Conservation (phyloP, 208 protist genomes). For the Kentomonas sorsogonicus region DNA sequence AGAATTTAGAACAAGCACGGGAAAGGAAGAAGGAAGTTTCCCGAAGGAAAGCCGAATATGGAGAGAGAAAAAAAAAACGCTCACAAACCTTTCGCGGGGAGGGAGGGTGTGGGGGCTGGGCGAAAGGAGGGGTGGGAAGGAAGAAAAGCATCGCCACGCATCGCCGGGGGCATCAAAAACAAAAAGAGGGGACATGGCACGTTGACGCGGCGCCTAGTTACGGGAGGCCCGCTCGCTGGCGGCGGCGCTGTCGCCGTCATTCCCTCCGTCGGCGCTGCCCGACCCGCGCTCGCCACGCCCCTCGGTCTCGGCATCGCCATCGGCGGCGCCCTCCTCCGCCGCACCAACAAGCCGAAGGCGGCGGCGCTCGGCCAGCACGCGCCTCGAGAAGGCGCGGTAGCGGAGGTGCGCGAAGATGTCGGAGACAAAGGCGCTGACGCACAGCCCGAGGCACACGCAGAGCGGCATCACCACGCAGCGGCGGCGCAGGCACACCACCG, state of each 20-base stretch:
- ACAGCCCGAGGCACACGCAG: conserved; percentile 10
- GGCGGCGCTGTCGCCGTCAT: not conserved
- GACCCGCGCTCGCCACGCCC: not conserved
- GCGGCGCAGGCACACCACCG: conserved; percentile 11
- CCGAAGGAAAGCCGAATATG: too few species aligned
- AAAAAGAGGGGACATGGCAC: too few species aligned
- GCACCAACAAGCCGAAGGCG: too few species aligned
- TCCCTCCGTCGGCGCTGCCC: not conserved
- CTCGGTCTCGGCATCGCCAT: not conserved
- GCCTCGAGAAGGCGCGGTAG: conserved; percentile 14
- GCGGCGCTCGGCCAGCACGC: conserved; percentile 14
- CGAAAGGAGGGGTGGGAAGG: too few species aligned
- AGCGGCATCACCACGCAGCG: conserved; percentile 17
- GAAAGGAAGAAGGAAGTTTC: not conserved
- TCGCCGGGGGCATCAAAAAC: not conserved
- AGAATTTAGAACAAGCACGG: not conserved
- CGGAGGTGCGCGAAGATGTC: conserved; percentile 13
- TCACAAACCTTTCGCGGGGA: too few species aligned
- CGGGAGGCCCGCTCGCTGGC: too few species aligned
- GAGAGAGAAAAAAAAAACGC: too few species aligned
- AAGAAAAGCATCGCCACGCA: not conserved
- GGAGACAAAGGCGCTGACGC: conserved; percentile 11
- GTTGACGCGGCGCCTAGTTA: too few species aligned
- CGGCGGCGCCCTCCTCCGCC: too few species aligned
- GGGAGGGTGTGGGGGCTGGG: too few species aligned